Evolutionary conservation across 345 rosid species (phyloP).

Genomic region (Erucastrum elatum): DNA sequence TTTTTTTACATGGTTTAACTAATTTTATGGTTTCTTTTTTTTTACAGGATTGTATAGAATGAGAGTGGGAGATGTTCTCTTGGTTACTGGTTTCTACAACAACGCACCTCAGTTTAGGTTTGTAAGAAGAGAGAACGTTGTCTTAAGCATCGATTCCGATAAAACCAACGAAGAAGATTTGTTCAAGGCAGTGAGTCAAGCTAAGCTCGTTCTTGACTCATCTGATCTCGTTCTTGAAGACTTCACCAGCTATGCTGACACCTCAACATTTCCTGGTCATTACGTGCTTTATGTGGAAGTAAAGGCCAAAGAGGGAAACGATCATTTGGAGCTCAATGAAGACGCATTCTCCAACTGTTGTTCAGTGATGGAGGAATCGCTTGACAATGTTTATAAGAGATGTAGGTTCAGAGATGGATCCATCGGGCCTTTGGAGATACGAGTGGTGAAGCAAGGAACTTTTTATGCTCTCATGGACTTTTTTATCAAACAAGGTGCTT

Average conservation of each 20-base stretch:
- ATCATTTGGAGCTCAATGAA: conserved; percentile 28
- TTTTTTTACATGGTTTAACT: not conserved
- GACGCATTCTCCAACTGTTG: conserved; percentile 68
- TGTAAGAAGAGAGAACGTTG: conserved; percentile 73
- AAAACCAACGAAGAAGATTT: conserved; percentile 91
- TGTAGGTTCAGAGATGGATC: conserved; percentile 71
- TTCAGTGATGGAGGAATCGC: conserved; percentile 59
- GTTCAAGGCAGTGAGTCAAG: conserved; percentile 62
- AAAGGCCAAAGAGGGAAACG: conserved; percentile 6
- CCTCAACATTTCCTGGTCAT: conserved; percentile 76
- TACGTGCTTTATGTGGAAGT: conserved; percentile 82
- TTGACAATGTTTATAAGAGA: conserved; percentile 75
- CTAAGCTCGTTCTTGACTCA: conserved; percentile 52
- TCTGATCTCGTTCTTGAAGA: conserved; percentile 59
- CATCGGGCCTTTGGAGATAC: conserved; percentile 78
- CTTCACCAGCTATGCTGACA: conserved; percentile 74
- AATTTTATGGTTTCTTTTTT: not conserved
- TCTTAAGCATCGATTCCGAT: conserved; percentile 76
- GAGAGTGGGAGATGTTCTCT: conserved; percentile 83
- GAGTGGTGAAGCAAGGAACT: conserved; percentile 64
- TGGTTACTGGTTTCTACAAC: conserved; percentile 79
- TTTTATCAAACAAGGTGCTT: conserved; percentile 73
- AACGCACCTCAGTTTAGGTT: conserved; percentile 81
- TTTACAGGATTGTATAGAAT: conserved; percentile 68
- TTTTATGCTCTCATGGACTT: conserved; percentile 85